Conservation (phyloP, 2,329 filamentous ascomycete species). For the Fusarium sp. region DNA sequence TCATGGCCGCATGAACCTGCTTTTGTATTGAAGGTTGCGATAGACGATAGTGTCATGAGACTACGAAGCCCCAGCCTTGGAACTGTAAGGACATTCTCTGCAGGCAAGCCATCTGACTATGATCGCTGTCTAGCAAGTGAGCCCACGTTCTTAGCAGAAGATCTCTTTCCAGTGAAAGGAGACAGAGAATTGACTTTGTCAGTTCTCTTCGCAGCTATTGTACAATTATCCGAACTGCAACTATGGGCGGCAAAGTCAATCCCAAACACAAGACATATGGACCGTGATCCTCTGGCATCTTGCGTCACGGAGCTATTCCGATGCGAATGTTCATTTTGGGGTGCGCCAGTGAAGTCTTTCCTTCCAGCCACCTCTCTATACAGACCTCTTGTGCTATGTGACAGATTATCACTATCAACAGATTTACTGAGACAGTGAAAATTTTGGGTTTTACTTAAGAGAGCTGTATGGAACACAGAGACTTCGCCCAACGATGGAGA, state of each 20-base stretch:
- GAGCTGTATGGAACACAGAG: not conserved
- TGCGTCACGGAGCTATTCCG: not conserved
- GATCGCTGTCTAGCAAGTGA: not conserved
- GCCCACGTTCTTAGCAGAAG: not conserved
- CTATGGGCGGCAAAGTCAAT: not conserved
- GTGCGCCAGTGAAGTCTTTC: not conserved
- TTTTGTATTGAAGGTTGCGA: not conserved
- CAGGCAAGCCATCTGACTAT: not conserved
- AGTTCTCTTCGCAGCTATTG: not conserved
- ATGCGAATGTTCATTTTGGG: not conserved
- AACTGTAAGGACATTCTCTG: not conserved
- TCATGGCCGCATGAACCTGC: not conserved
- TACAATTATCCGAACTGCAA: not conserved
- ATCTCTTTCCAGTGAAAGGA: not conserved
- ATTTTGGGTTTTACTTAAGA: not conserved
- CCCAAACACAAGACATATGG: not conserved
- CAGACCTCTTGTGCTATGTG: not conserved
- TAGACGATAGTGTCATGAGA: not conserved
- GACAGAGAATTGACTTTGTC: not conserved
- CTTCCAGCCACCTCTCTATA: not conserved
- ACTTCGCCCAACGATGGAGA: not conserved
- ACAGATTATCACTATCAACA: not conserved
- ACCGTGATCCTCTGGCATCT: not conserved
- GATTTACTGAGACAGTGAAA: not conserved
- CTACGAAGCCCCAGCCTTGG: not conserved